phyloP scores from a whole-genome alignment of 257 asterid genomes.

The Rehmannia glutinosa region DNA sequence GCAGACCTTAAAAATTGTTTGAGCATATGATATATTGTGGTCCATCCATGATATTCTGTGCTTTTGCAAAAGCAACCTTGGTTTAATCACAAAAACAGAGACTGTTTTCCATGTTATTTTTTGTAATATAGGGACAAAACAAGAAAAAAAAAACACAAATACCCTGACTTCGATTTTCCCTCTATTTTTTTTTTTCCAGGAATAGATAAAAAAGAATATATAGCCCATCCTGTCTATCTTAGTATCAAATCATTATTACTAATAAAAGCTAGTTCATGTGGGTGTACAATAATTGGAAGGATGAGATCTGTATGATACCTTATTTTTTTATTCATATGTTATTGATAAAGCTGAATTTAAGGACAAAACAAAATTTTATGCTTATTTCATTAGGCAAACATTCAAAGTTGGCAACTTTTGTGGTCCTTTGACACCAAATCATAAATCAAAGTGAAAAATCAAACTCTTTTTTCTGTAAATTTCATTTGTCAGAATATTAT shows the following conservation, averaged over 20 bases:
- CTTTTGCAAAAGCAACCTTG: no score
- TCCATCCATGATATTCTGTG: no score
- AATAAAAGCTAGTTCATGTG: slow-evolving; percentile 8
- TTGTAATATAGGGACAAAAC: no score
- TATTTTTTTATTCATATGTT: not conserved
- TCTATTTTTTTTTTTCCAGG: not conserved
- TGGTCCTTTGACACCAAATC: slow-evolving; percentile 22
- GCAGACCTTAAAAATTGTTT: no score
- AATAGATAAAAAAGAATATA: not conserved
- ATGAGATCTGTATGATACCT: slow-evolving; percentile 11
- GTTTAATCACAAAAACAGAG: no score
- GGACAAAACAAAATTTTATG: slow-evolving; percentile 40
- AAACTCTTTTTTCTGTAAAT: not conserved
- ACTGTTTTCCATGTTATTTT: no score
- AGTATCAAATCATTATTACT: not conserved
- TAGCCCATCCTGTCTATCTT: no score
- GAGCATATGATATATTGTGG: no score
- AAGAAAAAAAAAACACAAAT: no score
- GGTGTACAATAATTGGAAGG: slow-evolving; percentile 11
- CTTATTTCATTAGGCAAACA: slow-evolving; percentile 36
- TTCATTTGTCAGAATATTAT: slow-evolving; percentile 28
- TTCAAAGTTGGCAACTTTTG: not conserved
- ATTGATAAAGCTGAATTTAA: slow-evolving; percentile 9
- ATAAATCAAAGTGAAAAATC: slow-evolving; percentile 13
- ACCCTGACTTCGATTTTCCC: no score